Base-by-base conservation (phyloP, 192 early-diverging fungal genomes). In the Phycomyces blakesleeanus region DNA sequence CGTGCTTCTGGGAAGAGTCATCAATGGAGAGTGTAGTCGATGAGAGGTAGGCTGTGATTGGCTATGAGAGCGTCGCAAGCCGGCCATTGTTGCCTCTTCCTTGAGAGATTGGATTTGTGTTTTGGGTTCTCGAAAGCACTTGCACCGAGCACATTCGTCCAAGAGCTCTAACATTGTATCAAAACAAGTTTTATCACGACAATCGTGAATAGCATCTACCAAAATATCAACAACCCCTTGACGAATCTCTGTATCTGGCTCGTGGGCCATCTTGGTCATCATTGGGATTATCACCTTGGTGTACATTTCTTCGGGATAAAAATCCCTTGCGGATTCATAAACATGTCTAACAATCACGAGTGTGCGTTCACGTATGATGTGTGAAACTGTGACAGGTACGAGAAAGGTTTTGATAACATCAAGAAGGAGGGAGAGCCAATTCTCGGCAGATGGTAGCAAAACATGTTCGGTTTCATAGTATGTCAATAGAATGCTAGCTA, bases 381-480 rank as follows among this genome's bases (percentile, higher is more conserved):
- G 24, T 9, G 60, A 44, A 9, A 76, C 62, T 15, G 57, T 67
- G 0, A 64, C 68, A 18, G 72, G 53, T 49, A 78, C 72, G 8
- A 74, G 74, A 22, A 80, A 85, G 11, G 75, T 67, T n/a, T 71
- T 62, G 10, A 74, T 55, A 8, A 82, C 62, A 21, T 76, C 69
- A 22, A 63, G 61, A 10, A 85, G 67, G 26, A 78, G 64, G 21
- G 69, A 69, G 22, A 85, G 55, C 83, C 83, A 85, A 52, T 77
- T 68, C 9, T 72, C 73, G 22, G 81, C 76, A 49, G 81, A 85
- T 51, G 83, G 83, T 42, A 78, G 71, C 29, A 85, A 71, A 3
- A 70, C 44, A 47, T 85, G 77, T 60, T 85, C 83, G 2, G 56
- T 57, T 12, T 77, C 65, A 51, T 85, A 85, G 54, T 85, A 82